phyloP scores from a whole-genome alignment of 306 rosid genomes.

The Dalbergia oliveri region DNA sequence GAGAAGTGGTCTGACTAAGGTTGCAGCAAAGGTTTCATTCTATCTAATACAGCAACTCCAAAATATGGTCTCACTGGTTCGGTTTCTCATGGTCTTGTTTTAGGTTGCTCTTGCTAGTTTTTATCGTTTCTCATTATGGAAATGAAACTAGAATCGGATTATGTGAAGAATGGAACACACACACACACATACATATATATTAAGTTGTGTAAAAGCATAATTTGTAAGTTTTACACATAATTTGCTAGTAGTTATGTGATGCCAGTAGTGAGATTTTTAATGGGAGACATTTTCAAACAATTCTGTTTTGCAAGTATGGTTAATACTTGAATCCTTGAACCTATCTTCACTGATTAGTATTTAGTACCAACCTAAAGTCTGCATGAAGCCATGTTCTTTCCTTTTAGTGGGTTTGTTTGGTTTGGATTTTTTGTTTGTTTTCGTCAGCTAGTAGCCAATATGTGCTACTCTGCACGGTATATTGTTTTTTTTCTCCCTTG shows the following conservation, averaged over 20 bases:
- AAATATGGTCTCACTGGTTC: not conserved
- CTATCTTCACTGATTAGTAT: not conserved
- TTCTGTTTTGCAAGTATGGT: not conserved
- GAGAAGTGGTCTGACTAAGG: not conserved
- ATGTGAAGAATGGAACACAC: too few species aligned
- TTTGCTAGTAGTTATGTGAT: slow-evolving; percentile 10
- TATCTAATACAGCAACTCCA: too few species aligned
- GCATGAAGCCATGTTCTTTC: not conserved
- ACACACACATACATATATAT: too few species aligned
- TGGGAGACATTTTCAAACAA: not conserved
- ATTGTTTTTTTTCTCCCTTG: not conserved
- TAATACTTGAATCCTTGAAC: not conserved
- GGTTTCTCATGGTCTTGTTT: not conserved
- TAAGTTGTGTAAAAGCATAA: too few species aligned
- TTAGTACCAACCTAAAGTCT: not conserved
- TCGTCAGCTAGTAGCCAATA: not conserved
- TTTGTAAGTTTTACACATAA: too few species aligned
- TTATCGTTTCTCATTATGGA: too few species aligned
- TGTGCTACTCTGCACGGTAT: not conserved
- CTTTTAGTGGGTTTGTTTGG: not conserved
- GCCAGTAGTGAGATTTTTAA: not conserved
- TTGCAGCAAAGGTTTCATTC: not conserved
- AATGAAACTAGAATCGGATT: too few species aligned
- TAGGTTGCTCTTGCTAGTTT: not conserved
- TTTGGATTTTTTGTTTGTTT: not conserved